Base-by-base conservation (phyloP, 768 basidiomycete genomes). In the Hypholoma fasciculare region DNA sequence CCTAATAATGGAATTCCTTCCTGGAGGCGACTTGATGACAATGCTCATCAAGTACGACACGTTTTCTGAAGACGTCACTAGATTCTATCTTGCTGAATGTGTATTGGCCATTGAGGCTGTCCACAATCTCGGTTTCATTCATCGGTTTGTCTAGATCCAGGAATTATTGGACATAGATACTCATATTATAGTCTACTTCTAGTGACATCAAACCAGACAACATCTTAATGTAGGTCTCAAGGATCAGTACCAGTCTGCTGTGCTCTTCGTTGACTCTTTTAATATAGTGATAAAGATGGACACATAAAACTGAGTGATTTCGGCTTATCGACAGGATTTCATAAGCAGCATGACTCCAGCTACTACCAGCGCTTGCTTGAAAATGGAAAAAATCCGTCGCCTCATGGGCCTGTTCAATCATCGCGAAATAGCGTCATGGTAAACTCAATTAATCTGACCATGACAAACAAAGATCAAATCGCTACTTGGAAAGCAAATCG, bases 21-120 rank as follows among this genome's bases (percentile, higher is more conserved):
- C 96, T 55, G 97, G 97, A 47, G 97, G 97, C 34, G 97, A 99
- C 71, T 80, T 98, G 60, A 98, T 99, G 97, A 97, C 96, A 4
- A 98, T 98, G 96, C 81, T 98, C 57, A 98, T 98, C 81, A 98
- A 98, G 75, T 98, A 98, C 74, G 97, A 98, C 71, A 97, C 96
- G 0, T 98, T 98, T 75, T 92, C 92, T 0, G 96, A 98, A 74
- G 97, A 98, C 66, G 96, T 98, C 13, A 94, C 94, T 56, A 84
- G 96, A 52, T 98, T 98, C 73, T 98, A 99, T 74, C 94, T 99
- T 68, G 97, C 97, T n/a, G 90, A 99, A 76, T 98, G 95, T 74
- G 90, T 96, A 50, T 81, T 98, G 16, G 97, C 97, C 7, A 98
- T 99, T 61, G 96, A 98, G 70, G 94, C 96, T 2, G 96, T 99